Percentiles rank a stretch among this genome's conserved stretches.
Conservation (phyloP, 2,329 filamentous ascomycete genomes). For the Penicillium sp. region DNA sequence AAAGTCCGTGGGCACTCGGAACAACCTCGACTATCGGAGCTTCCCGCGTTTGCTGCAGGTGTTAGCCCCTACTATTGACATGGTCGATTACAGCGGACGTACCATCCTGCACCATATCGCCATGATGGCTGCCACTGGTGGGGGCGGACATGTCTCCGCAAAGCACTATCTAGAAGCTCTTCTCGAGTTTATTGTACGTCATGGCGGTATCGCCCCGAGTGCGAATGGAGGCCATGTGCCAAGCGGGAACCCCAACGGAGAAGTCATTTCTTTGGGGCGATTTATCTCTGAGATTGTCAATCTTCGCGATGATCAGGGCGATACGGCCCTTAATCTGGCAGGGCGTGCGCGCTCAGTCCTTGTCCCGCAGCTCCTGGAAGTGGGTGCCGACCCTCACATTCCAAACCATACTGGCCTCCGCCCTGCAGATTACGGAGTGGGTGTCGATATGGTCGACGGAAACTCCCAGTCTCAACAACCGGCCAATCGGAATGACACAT, state of each 20-base stretch:
- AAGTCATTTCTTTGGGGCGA: slow-evolving; percentile 81
- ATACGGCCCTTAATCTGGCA: slow-evolving; percentile 91
- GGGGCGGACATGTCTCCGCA: slow-evolving; percentile 76
- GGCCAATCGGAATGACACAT: slow-evolving; percentile 45
- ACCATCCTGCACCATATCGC: slow-evolving; percentile 96
- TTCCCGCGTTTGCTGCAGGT: slow-evolving; percentile 90
- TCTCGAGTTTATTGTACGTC: slow-evolving; percentile 88
- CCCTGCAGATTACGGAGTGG: slow-evolving; percentile 92
- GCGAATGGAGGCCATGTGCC: slow-evolving; percentile 29
- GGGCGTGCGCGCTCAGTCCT: slow-evolving; percentile 94
- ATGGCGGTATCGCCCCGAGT: slow-evolving; percentile 61
- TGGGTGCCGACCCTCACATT: slow-evolving; percentile 89
- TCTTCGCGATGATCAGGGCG: slow-evolving; percentile 86
- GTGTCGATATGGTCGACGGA: slow-evolving; percentile 58
- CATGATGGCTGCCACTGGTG: slow-evolving; percentile 91
- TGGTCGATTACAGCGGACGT: slow-evolving; percentile 81
- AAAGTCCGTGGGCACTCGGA: slow-evolving; percentile 87
- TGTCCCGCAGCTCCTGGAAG: slow-evolving; percentile 92
- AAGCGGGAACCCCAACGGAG: slow-evolving; percentile 32
- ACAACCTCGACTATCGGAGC: slow-evolving; percentile 85
- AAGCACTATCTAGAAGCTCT: slow-evolving; percentile 95
- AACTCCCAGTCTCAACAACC: slow-evolving; percentile 46
- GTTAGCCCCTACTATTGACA: slow-evolving; percentile 83
- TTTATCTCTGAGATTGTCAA: slow-evolving; percentile 99
- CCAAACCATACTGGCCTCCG: slow-evolving; percentile 84